Base-by-base conservation (phyloP, 306 rosid species). In the Herpetospermum pedunculosum region DNA sequence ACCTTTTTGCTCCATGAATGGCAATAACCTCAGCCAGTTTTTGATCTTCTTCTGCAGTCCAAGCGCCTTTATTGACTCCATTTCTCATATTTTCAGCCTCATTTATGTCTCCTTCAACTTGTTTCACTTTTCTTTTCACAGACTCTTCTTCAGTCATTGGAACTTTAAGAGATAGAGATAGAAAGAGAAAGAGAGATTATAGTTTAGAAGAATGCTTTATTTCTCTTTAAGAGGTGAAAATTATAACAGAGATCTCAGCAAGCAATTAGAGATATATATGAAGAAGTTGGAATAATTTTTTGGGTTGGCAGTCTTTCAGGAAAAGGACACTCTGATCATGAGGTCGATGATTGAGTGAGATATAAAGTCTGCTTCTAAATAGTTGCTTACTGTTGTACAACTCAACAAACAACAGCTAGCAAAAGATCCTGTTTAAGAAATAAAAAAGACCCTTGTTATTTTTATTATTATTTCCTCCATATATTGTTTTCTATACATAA, bases 11-110 rank as follows among this genome's bases (percentile, higher is more conserved):
- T 23, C 92, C 89, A 67, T 87, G 88, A 80, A 76, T 46, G n/a
- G 79, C 78, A 59, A 83, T 83, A 57, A 68, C 85, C 62, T 85
- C 86, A 48, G 88, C 89, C 44, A 87, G 84, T 78, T 81, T 85
- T 60, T 53, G 43, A 74, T 87, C 92, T 78, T 87, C 89, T 71
- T 80, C 88, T 1, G 79, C 76, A 55, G 89, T 87, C 92, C 92
- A 87, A 48, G 89, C 85, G 73, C 89, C 92, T 63, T 78, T 87
- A 74, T 82, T 83, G 70, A 78, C 71, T 74, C 79, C 81, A 60
- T 80, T 85, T 37, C 52, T 68, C 73, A 26, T 16, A 16, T 60
- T 82, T 74, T 58, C 64, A 23, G 52, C 67, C 35, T 54, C 77
- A 74, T 60, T 58, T 58, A 43, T 57, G 71, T 74, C 70, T 44